Base-by-base conservation (phyloP, 176 grass and related monocot genomes). In the Tillandsia leiboldiana region DNA sequence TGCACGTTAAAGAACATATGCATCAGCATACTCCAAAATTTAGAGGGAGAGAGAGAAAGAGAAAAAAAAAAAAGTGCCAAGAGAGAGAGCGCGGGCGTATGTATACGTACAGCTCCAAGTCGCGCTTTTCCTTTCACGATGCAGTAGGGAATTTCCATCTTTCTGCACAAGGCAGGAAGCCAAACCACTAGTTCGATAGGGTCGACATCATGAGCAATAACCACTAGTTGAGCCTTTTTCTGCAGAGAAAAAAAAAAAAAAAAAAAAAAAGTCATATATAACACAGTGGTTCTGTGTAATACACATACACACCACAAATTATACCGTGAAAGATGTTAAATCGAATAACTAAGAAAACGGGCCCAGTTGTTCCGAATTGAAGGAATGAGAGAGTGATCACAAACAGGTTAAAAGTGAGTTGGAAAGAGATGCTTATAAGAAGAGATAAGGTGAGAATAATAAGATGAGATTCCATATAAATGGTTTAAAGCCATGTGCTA, bases 101-200 rank as follows among this genome's bases (percentile, higher is more conserved):
- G 22, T 18, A 61, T 61, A 0, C 17, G n/a, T 69, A 81, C 71
- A 50, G 63, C 53, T 17, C 78, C 78, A 47, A 81, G 78, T 66
- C 78, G 78, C 10, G 78, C 70, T 67, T 81, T 81, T 10, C 78
- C 78, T 67, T 81, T 81, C 13, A 81, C 78, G 42, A 81, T 81
- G 24, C 78, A 81, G 51, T 81, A 81, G 7, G 71, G 78, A 0
- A 81, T 72, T 66, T 81, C 78, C 78, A 81, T 81, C 63, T 81
- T 81, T 10, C 78, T 53, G 64, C 78, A 81, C 63, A 81, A 68
- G 12, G 78, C 71, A 7, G 78, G 78, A 0, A 81, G 71, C 78
- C 78, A 81, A 9, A 81, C 78, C 18, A 81, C 78, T 1, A 81
- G 62, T 53, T 81, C 78, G 13, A 81, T 74, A 1, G 78, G 78